These are phyloP conservation scores for Strobilomyces echinocephalus DNA, from an alignment of 768 basidiomycete genomes.

Conservation along the genomic window DNA sequence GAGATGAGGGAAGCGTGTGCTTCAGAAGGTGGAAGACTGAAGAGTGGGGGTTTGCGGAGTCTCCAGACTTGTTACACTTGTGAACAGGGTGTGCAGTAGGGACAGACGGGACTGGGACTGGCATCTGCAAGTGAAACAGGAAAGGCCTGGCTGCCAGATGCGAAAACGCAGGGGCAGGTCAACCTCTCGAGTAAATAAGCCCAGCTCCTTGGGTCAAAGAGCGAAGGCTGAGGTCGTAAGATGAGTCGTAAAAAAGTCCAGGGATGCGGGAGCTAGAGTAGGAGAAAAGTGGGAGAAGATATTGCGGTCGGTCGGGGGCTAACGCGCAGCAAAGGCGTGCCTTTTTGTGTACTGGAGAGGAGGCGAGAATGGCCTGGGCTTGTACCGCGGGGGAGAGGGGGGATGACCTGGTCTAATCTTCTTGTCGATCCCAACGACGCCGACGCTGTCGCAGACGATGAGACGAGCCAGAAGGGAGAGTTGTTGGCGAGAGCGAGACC, in stretches of 20 bases:
- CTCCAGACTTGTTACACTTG: slow-evolving; percentile 51
- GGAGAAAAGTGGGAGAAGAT: slow-evolving; percentile 26
- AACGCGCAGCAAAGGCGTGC: slow-evolving; percentile 93
- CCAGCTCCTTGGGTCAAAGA: slow-evolving; percentile 38
- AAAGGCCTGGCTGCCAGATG: slow-evolving; percentile 38
- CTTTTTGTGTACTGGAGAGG: slow-evolving; percentile 54
- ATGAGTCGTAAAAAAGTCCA: slow-evolving; percentile 55
- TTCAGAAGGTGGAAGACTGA: slow-evolving; percentile 52
- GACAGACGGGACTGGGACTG: slow-evolving; percentile 74
- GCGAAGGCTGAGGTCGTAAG: slow-evolving; percentile 54
- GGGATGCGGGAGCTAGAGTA: slow-evolving; percentile 25
- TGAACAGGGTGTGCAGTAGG: slow-evolving; percentile 58
- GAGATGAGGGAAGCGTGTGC: slow-evolving; percentile 55
- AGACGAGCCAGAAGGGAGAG: slow-evolving; percentile 29
- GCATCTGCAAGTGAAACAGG: slow-evolving; percentile 62
- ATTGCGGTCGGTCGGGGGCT: slow-evolving; percentile 44
- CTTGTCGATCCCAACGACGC: slow-evolving; percentile 37
- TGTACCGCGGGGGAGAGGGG: not conserved
- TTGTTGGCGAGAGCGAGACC: slow-evolving; percentile 38
- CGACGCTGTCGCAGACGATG: slow-evolving; percentile 41
- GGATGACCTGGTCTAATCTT: slow-evolving; percentile 30
- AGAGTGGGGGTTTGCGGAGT: slow-evolving; percentile 32
- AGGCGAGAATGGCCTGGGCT: slow-evolving; percentile 22
- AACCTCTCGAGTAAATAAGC: slow-evolving; percentile 38
- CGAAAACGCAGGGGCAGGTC: slow-evolving; percentile 42